Evolutionary conservation across 331 rosid species (phyloP).

Genomic region (Quercus lobata): DNA sequence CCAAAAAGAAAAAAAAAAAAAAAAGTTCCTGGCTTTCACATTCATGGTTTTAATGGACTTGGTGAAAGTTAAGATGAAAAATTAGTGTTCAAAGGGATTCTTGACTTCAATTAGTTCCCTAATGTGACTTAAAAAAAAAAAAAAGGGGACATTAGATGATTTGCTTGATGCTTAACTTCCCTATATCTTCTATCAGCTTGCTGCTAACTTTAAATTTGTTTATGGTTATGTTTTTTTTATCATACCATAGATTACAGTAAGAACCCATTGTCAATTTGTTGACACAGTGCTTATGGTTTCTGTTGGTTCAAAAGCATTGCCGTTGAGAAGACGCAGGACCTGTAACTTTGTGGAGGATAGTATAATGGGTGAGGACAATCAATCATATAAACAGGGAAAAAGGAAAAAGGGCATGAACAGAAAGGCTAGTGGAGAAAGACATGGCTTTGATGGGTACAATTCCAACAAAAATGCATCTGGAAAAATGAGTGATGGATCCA

Average conservation of each 20-base stretch:
- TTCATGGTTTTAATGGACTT: not conserved
- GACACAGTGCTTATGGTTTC: conserved; percentile 34
- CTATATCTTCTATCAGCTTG: not conserved
- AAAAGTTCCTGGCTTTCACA: not conserved
- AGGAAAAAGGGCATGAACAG: conserved; percentile 36
- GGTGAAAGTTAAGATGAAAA: too few relatives aligned
- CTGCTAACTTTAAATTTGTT: not conserved
- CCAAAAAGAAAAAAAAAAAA: not conserved
- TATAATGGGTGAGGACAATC: conserved; percentile 43
- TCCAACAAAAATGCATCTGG: conserved; percentile 25
- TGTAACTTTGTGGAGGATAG: conserved; percentile 11
- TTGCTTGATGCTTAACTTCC: not conserved
- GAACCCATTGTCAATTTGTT: not conserved
- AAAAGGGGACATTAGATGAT: not conserved
- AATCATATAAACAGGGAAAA: conserved; percentile 18
- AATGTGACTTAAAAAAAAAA: not conserved
- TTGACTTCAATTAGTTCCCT: not conserved
- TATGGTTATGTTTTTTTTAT: not conserved
- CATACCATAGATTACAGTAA: not conserved
- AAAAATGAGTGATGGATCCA: not conserved
- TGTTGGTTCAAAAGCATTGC: conserved; percentile 51
- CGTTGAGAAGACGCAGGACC: conserved; percentile 23
- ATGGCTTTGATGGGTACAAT: conserved; percentile 23
- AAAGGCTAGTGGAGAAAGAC: conserved; percentile 30
- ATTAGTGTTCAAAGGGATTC: not conserved